Conservation (phyloP, 1,284 basidiomycete species). For the Ustilago bromivora region DNA sequence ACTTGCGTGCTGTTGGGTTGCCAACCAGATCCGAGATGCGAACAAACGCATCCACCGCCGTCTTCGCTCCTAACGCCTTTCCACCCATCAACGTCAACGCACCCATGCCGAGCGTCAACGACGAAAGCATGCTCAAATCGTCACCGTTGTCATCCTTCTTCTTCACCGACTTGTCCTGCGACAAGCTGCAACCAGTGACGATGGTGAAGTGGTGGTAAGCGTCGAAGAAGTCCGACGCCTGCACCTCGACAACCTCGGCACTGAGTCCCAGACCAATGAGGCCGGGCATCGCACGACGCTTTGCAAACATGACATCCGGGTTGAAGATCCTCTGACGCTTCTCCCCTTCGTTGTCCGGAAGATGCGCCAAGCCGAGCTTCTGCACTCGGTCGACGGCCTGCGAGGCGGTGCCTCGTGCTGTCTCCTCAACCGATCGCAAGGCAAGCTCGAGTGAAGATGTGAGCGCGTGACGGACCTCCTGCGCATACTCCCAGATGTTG, state of each 20-base stretch:
- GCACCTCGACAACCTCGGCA: slow-evolving; percentile 67
- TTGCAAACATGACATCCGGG: slow-evolving; percentile 92
- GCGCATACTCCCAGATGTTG: slow-evolving; percentile 88
- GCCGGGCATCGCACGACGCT: slow-evolving; percentile 72
- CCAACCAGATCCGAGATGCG: slow-evolving; percentile 76
- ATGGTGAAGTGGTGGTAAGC: slow-evolving; percentile 75
- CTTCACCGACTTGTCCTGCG: slow-evolving; percentile 42
- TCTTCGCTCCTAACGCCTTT: slow-evolving; percentile 77
- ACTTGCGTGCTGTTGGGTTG: slow-evolving; percentile 84
- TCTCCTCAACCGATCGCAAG: slow-evolving; percentile 84
- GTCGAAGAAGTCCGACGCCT: slow-evolving; percentile 85
- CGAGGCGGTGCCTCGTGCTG: slow-evolving; percentile 80
- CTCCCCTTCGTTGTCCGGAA: slow-evolving; percentile 74
- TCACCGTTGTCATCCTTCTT: slow-evolving; percentile 73
- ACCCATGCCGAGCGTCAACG: slow-evolving; percentile 72
- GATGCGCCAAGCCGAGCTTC: slow-evolving; percentile 80
- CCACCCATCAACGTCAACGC: slow-evolving; percentile 88
- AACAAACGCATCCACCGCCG: slow-evolving; percentile 62
- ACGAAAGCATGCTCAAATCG: slow-evolving; percentile 48
- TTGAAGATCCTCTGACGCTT: slow-evolving; percentile 80
- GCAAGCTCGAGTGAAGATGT: slow-evolving; percentile 84
- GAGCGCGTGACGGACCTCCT: slow-evolving; percentile 83
- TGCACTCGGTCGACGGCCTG: slow-evolving; percentile 78
- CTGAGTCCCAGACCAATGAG: slow-evolving; percentile 62
- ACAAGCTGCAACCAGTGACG: slow-evolving; percentile 63